phyloP scores from a whole-genome alignment of 805 yeast species.

The Pichia insulana region DNA sequence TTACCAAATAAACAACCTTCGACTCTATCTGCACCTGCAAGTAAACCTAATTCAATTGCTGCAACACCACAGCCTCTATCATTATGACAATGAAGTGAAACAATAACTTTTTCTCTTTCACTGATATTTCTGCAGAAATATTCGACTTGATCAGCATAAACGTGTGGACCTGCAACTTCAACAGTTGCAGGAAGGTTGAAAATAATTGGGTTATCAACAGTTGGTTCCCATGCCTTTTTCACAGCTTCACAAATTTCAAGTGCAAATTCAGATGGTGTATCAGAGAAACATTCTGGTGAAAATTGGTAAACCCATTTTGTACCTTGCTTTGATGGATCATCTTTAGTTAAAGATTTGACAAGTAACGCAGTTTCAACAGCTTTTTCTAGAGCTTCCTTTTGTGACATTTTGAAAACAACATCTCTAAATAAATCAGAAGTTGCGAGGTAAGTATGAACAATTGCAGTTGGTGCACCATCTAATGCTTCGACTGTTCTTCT shows the following conservation, averaged over 20 bases:
- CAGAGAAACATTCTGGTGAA: slow-evolving; percentile 72
- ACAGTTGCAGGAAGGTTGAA: slow-evolving; percentile 79
- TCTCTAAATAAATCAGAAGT: slow-evolving; percentile 70
- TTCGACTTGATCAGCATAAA: slow-evolving; percentile 75
- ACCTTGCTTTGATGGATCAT: slow-evolving; percentile 54
- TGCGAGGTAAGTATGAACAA: slow-evolving; percentile 66
- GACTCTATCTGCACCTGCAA: slow-evolving; percentile 82
- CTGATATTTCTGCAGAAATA: slow-evolving; percentile 59
- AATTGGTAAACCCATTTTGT: slow-evolving; percentile 68
- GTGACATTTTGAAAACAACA: slow-evolving; percentile 65
- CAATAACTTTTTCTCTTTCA: slow-evolving; percentile 62
- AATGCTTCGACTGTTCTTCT: slow-evolving; percentile 68
- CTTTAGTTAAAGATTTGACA: slow-evolving; percentile 63
- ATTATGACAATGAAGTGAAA: slow-evolving; percentile 69
- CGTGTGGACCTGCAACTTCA: slow-evolving; percentile 67
- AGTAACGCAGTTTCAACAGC: slow-evolving; percentile 66
- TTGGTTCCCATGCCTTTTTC: slow-evolving; percentile 70
- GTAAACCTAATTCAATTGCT: slow-evolving; percentile 64
- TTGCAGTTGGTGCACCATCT: slow-evolving; percentile 65
- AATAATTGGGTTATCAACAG: slow-evolving; percentile 64
- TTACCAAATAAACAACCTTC: slow-evolving; percentile 79
- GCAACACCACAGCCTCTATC: slow-evolving; percentile 84
- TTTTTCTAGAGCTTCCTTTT: slow-evolving; percentile 56
- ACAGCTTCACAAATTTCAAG: slow-evolving; percentile 75
- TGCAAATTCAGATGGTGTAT: slow-evolving; percentile 66